Evolutionary conservation across 75 land plant species (phyloP), one percentile per base, ranked within the genome.

Genomic region (Sequoia sempervirens): DNA sequence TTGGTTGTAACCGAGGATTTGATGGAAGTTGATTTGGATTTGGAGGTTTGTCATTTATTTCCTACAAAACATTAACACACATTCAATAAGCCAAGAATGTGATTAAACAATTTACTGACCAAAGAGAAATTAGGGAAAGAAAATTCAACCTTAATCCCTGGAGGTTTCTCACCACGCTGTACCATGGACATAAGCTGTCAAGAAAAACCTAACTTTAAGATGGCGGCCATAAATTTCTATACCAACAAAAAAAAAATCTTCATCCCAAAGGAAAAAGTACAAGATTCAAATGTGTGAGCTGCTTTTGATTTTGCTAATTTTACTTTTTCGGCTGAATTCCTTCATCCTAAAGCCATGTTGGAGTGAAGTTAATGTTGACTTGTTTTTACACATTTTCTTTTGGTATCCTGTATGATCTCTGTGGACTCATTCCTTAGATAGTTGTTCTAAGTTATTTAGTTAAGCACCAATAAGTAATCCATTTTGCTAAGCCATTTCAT

Each of bases 31-130:
- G 94, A 80, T 91, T 89, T 38, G 94, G 94, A 73, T 91, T 86
- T 46, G 94, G 94, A n/a, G 94, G 94, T n/a, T 50, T 47, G 86
- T 92, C 94, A 85, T 92, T 85, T 23, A 92, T 85, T 15, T 92
- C 94, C 94, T 92, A 84, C 81, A 79, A 26, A 84, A 64, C 36
- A 75, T 52, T 64, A 36, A 75, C 66, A 32, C 14, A 23, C 37
- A 32, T 38, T 26, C 20, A 14, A n/a, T 66, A 28, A 70, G 34
- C 37, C 81, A 41, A 83, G 46, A 73, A 70, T 12, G 11, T 23
- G n/a, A 76, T 73, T 12, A 38, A n/a, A 37, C 75, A 78, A 43
- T 38, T 54, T 26, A 69, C 9, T n/a, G 41, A 26, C 37, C 38
- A 34, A 32, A 73, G 38, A 80, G 41, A 23, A 38, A 9, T 47